phyloP scores from a whole-genome alignment of 2,329 filamentous ascomycete species.

The Podosphaera xanthii region DNA sequence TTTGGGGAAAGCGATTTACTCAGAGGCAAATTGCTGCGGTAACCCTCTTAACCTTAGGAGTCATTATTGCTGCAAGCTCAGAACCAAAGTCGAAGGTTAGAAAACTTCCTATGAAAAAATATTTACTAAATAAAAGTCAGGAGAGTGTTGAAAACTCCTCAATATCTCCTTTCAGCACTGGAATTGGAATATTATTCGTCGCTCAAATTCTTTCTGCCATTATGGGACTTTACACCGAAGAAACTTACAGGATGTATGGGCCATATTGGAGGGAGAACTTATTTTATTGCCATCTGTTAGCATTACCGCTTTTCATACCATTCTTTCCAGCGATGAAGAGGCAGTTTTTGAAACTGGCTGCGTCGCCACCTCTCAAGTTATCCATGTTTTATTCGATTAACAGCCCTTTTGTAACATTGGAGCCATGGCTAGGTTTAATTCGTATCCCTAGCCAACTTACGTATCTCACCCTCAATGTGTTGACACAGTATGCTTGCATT shows the following conservation, averaged over 20 bases:
- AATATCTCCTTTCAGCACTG: constrained; percentile 32
- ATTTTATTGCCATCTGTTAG: constrained; percentile 71
- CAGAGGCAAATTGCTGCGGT: constrained; percentile 63
- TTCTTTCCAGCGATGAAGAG: constrained; percentile 40
- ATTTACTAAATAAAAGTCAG: constrained; percentile 7
- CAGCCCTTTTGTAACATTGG: constrained; percentile 19
- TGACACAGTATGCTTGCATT: constrained; percentile 89
- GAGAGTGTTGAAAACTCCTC: constrained; percentile 12
- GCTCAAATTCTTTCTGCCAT: constrained; percentile 79
- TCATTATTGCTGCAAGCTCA: constrained; percentile 71
- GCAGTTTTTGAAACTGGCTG: constrained; percentile 39
- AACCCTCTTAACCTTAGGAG: constrained; percentile 59
- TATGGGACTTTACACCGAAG: constrained; percentile 88
- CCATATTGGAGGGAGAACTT: constrained; percentile 88
- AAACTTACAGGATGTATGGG: constrained; percentile 66
- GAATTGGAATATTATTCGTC: constrained; percentile 61
- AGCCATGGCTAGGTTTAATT: constrained; percentile 17
- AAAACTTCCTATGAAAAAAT: not conserved
- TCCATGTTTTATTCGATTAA: constrained; percentile 9
- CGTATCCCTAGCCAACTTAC: constrained; percentile 44
- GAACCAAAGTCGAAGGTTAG: constrained; percentile 64
- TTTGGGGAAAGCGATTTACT: constrained; percentile 71
- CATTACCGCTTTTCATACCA: constrained; percentile 52
- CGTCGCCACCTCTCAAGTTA: constrained; percentile 37
- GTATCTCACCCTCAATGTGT: constrained; percentile 50